Percentiles rank a stretch among this genome's conserved stretches.
phyloP scores from a whole-genome alignment of 2,329 filamentous ascomycete genomes.

The Penicillium sp. region DNA sequence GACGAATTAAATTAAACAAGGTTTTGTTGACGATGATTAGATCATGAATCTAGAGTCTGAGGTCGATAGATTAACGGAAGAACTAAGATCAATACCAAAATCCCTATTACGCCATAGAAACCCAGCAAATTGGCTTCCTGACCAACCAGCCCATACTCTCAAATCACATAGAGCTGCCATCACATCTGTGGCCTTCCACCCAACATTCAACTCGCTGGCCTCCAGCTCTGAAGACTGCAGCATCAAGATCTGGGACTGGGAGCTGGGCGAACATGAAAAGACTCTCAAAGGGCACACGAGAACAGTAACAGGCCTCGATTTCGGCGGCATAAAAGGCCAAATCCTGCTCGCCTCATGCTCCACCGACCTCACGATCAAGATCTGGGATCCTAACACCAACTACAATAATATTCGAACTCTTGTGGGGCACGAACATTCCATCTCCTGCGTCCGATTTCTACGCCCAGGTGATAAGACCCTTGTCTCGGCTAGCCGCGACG shows the following conservation, averaged over 20 bases:
- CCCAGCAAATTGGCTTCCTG: slow-evolving; percentile 24
- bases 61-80: neutral
- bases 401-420: slow-evolving; percentile 93
- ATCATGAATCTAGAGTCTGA: neutral
- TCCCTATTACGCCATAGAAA: neutral
- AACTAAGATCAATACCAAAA: neutral
- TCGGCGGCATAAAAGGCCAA: slow-evolving; percentile 76
- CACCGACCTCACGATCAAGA: slow-evolving; percentile 85
- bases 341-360: slow-evolving; percentile 80
- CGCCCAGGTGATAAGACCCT: slow-evolving; percentile 71
- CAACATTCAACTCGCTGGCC: slow-evolving; percentile 84
- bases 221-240: slow-evolving; percentile 89
- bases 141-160: slow-evolving; percentile 66
- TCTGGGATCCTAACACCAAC: slow-evolving; percentile 88
- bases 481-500: slow-evolving; percentile 82
- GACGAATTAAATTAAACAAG: neutral
- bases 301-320: slow-evolving; percentile 83
- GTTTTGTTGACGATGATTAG: neutral
- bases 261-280: slow-evolving; percentile 81
- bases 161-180: slow-evolving; percentile 81
- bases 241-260: slow-evolving; percentile 98
- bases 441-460: slow-evolving; percentile 84
- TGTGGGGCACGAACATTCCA: slow-evolving; percentile 86
- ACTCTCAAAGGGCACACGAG: slow-evolving; percentile 90
- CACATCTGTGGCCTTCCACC: slow-evolving; percentile 88